Conservation (phyloP, 495 filamentous ascomycete species). For the Penicillium robsamsonii region DNA sequence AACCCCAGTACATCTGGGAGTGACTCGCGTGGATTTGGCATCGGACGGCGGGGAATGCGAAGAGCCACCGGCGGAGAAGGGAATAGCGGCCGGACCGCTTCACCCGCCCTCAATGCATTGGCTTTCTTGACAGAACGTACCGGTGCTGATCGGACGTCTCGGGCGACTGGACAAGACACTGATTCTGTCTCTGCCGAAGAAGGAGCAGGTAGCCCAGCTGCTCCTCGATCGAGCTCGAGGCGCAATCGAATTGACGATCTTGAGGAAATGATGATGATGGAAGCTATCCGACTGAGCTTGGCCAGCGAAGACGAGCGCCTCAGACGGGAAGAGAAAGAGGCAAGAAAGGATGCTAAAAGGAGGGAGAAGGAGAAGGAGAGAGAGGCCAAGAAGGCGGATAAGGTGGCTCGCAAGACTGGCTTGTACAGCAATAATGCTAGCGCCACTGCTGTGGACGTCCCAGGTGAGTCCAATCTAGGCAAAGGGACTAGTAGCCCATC, state of each 20-base stretch:
- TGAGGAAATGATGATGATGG: slow-evolving; percentile 98
- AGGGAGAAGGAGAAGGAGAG: slow-evolving; percentile 81
- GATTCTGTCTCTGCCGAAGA: slow-evolving; percentile 43
- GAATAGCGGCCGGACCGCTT: slow-evolving; percentile 36
- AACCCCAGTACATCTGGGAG: slow-evolving; percentile 54
- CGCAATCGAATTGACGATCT: slow-evolving; percentile 76
- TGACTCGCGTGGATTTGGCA: slow-evolving; percentile 45
- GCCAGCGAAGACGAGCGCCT: slow-evolving; percentile 88
- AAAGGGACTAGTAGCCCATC: slow-evolving; percentile 42
- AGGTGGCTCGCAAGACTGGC: slow-evolving; percentile 57
- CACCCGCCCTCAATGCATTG: slow-evolving; percentile 50
- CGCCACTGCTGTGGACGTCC: slow-evolving; percentile 36
- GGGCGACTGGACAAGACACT: slow-evolving; percentile 34
- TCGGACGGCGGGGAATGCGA: slow-evolving; percentile 49
- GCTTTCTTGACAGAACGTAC: slow-evolving; percentile 50
- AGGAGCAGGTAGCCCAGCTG: slow-evolving; percentile 40
- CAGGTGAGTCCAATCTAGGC: slow-evolving; percentile 23
- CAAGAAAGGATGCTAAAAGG: slow-evolving; percentile 75
- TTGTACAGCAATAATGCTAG: slow-evolving; percentile 47
- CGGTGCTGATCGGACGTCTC: slow-evolving; percentile 20
- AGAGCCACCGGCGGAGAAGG: slow-evolving; percentile 38
- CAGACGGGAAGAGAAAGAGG: slow-evolving; percentile 76
- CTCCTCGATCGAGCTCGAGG: slow-evolving; percentile 57
- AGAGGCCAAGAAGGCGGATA: slow-evolving; percentile 75
- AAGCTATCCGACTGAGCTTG: slow-evolving; percentile 85